Evolutionary conservation across 169 alveolate genomes (phyloP), one percentile per base, ranked within the genome.

Genomic region (Blepharisma undulans): DNA sequence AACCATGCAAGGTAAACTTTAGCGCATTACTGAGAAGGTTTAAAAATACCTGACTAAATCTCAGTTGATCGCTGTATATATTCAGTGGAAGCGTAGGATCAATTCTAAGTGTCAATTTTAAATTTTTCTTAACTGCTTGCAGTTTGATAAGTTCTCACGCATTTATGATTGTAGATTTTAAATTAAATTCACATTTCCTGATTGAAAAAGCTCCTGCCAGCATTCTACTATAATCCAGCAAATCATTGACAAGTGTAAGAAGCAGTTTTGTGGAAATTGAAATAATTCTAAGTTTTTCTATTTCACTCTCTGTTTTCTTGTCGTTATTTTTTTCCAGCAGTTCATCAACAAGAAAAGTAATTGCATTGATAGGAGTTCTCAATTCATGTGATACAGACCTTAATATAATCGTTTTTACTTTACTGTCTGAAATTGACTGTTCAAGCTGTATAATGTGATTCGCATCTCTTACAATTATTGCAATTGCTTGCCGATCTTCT

Each of bases 361-460:
- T 61, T 16, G 79, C 89, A 36, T 84, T 84, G 36, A 60, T 22
- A 7, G 89, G 89, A 22, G 89, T 84, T 33, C 89, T 33, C 27
- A 84, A 76, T 30, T 84, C 89, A 60, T 84, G 89, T 7, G 89
- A 84, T 14, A 84, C 89, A 7, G 79, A 84, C 12, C 34, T 84
- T 12, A 84, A n/a, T 21, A 84, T 84, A n/a, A 22, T 10, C 22
- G 89, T 22, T 84, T 84, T 84, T 12, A 32, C 30, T 21, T 79
- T 79, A 21, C 34, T 79, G 10, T 79, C 66, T 2, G 87, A 29
- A 25, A n/a, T 32, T 22, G 61, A 25, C 8, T n/a, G 8, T 21
- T 79, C 66, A 0, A 79, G 87, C 18, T 32, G 29, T 3, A 30
- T n/a, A 12, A 30, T 79, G 0, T 29, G 29, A 25, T 25, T 79